phyloP scores from a whole-genome alignment of 2,329 filamentous ascomycete species.

The Cercospora canescens region DNA sequence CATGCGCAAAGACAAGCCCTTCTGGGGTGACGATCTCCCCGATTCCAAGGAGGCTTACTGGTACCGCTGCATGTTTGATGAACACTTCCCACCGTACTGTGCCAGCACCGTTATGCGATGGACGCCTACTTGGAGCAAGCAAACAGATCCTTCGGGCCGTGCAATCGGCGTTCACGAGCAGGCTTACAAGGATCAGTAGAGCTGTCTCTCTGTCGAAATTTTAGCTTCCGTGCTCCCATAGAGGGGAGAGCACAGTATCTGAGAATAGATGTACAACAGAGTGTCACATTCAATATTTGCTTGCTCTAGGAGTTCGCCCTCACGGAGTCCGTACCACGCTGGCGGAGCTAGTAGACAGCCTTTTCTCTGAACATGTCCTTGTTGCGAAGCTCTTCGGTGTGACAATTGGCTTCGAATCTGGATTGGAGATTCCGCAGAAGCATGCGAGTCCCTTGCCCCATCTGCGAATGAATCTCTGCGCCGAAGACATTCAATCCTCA shows the following conservation, averaged over 20 bases:
- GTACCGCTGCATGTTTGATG: slow-evolving; percentile 98
- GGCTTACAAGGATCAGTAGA: slow-evolving; percentile 33
- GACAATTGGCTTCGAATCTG: too few species aligned
- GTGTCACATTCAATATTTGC: not conserved
- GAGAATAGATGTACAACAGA: not conserved
- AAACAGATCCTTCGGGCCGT: slow-evolving; percentile 90
- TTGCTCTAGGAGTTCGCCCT: too few species aligned
- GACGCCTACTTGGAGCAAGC: slow-evolving; percentile 96
- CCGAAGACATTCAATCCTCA: too few species aligned
- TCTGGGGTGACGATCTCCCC: slow-evolving; percentile 91
- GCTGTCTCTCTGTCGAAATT: not conserved
- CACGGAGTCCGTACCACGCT: not conserved
- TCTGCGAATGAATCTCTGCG: too few species aligned
- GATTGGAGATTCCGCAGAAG: too few species aligned
- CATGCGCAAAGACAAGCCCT: slow-evolving; percentile 85
- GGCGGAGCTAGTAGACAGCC: not conserved
- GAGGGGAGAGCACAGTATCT: not conserved
- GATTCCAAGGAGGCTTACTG: slow-evolving; percentile 99
- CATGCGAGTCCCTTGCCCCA: too few species aligned
- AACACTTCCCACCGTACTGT: slow-evolving; percentile 92
- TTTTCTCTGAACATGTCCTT: not conserved
- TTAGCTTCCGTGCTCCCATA: not conserved
- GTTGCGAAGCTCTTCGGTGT: not conserved
- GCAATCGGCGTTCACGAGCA: slow-evolving; percentile 38
- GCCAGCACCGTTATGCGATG: slow-evolving; percentile 93